Percentiles rank a stretch among this genome's conserved stretches.
These are phyloP conservation scores for Trematosphaeria pertusa DNA, from an alignment of 2,329 filamentous ascomycete genomes.

Conservation along the genomic window DNA sequence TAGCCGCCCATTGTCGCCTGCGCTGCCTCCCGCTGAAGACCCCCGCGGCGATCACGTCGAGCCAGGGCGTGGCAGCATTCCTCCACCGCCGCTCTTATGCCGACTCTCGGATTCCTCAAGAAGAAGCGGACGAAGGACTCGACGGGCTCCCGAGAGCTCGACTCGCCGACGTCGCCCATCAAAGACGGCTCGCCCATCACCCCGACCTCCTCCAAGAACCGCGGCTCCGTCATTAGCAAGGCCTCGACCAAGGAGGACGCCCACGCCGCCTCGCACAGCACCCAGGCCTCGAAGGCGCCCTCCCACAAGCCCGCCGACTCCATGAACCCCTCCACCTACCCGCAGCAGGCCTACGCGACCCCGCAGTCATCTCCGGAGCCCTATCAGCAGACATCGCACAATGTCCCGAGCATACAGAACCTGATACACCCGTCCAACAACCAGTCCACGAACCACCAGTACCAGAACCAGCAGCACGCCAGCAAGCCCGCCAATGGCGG, in stretches of 20 bases:
- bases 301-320: constrained; percentile 47
- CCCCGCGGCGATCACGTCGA: constrained; percentile 18
- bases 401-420: constrained; percentile 82
- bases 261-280: constrained; percentile 20
- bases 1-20: constrained; percentile 26
- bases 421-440: constrained; percentile 71
- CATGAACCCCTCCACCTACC: constrained; percentile 48
- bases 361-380: constrained; percentile 41
- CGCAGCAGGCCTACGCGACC: constrained; percentile 40
- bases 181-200: constrained; percentile 58
- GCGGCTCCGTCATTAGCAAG: constrained; percentile 30
- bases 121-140: constrained; percentile 98
- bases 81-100: constrained; percentile 67
- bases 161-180: constrained; percentile 71
- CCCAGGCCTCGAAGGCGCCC: constrained; percentile 18
- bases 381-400: constrained; percentile 60
- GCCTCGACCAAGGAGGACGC: constrained; percentile 27
- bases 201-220: constrained; percentile 36
- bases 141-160: constrained; percentile 64
- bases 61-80: constrained; percentile 36
- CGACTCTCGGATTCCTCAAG: constrained; percentile 94
- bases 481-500: constrained; percentile 44
- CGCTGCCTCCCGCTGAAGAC: constrained; percentile 12
- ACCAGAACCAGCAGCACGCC: constrained; percentile 22
- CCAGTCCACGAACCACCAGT: constrained; percentile 36